These are phyloP conservation scores for Solanum clarkiae DNA, from an alignment of 257 asterid genomes.

Conservation along the genomic window DNA sequence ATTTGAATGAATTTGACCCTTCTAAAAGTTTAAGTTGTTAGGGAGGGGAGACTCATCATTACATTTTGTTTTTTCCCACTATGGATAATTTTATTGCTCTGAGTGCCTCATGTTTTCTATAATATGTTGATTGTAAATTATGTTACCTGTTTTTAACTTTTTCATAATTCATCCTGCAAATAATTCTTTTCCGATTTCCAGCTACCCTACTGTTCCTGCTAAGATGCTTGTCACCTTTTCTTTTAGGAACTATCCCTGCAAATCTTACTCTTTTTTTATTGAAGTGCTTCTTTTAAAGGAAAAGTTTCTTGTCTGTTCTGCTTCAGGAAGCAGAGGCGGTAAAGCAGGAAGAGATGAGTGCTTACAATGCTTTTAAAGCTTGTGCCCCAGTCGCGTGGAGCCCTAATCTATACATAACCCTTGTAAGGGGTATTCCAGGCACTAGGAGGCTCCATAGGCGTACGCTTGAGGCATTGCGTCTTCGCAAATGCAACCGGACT, in stretches of 20 bases:
- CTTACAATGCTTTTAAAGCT: constrained; percentile 72
- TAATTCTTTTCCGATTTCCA: background rate
- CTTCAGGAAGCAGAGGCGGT: constrained; percentile 1
- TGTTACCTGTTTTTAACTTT: background rate
- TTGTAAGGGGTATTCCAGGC: constrained; percentile 95
- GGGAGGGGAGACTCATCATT: background rate
- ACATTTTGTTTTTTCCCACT: background rate
- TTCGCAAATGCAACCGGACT: constrained; percentile 80
- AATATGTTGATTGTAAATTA: background rate
- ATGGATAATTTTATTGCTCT: background rate
- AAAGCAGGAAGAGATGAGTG: constrained; percentile 46
- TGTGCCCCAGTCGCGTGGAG: constrained; percentile 84
- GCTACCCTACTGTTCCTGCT: background rate
- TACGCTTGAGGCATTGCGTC: constrained; percentile 85
- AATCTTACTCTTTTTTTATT: background rate
- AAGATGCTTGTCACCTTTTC: background rate
- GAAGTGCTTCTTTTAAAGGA: background rate
- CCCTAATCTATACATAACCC: constrained; percentile 68
- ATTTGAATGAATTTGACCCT: background rate
- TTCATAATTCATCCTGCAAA: background rate
- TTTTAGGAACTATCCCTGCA: background rate
- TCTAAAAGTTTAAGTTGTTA: background rate
- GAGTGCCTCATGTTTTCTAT: background rate
- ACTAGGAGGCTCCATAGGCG: constrained; percentile 89
- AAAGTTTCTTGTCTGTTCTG: background rate